Base-by-base conservation (phyloP, 805 yeast species). In the Lipomyces oligophaga region DNA sequence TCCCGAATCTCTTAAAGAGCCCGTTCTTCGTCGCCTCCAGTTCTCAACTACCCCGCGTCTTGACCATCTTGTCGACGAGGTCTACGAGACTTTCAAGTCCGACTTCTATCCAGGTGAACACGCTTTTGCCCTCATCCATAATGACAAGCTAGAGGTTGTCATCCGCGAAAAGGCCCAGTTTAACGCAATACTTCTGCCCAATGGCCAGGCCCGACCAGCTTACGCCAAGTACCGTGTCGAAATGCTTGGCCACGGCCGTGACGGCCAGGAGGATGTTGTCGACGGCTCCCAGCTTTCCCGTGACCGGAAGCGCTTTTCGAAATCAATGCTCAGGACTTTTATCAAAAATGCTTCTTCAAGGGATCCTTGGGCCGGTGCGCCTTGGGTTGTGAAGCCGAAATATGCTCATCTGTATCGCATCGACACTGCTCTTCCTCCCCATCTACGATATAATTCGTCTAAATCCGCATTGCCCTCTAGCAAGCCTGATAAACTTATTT, bases 41-140 rank as follows among this genome's bases (percentile, higher is more conserved):
- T 88, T 87, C 63, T 83, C 87, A 56, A 75, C 83, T 10, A 80
- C 79, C 11, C 80, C 94, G 28, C 74, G 97, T 57, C 74, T 93
- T 41, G 97, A 90, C 64, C 79, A 78, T 51, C 72, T 93, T 30
- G 96, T 89, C 3, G 98, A 93, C 66, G 83, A 81, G 49, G 88
- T 90, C 16, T 90, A 88, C 62, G 68, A 75, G 51, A 30, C 73
- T 41, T 85, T 90, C 69, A 84, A 83, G 54, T 77, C 74, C 53
- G 95, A 88, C 60, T 93, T 80, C 61, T 93, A 83, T 62, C 96
- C 96, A 0, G 97, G 97, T 7, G 98, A 93, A 64, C 72, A 73
- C 15, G 93, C 88, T 4, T 75, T 74, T 53, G 77, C 88, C 34
- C 65, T 69, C 21, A 58, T 63, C 11, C 70, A 70, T 25, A 41